Evolutionary conservation across 2,329 filamentous ascomycete species (phyloP).

Genomic region (Microdochium nivale): DNA sequence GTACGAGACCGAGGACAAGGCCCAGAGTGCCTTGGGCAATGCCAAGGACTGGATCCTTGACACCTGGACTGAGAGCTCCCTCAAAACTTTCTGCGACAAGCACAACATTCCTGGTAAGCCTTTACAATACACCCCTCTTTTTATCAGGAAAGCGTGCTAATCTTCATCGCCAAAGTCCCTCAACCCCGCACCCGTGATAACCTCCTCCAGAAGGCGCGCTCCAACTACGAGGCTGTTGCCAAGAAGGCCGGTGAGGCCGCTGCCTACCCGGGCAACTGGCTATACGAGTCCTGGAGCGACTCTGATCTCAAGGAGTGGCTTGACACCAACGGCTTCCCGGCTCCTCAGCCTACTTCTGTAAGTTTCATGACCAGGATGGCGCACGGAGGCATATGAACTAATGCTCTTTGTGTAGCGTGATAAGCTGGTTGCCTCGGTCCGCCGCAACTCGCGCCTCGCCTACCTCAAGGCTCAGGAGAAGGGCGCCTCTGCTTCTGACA

Average conservation of each 20-base stretch:
- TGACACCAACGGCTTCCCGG: constrained; percentile 77
- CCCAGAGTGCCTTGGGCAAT: constrained; percentile 60
- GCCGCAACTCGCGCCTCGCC: constrained; percentile 80
- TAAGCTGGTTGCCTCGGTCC: constrained; percentile 79
- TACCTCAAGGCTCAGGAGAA: constrained; percentile 59
- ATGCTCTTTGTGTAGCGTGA: constrained; percentile 50
- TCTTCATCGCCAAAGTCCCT: constrained; percentile 44
- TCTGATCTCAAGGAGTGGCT: constrained; percentile 93
- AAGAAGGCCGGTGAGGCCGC: constrained; percentile 67
- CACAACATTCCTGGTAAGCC: constrained; percentile 63
- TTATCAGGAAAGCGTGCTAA: constrained; percentile 1
- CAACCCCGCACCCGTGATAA: constrained; percentile 81
- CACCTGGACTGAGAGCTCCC: constrained; percentile 86
- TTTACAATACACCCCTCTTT: not conserved
- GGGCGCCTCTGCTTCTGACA: constrained; percentile 51
- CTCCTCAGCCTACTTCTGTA: constrained; percentile 67
- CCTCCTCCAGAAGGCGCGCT: constrained; percentile 66
- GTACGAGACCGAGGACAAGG: constrained; percentile 72
- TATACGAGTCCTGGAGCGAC: constrained; percentile 85
- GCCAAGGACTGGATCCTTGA: constrained; percentile 92
- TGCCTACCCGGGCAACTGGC: constrained; percentile 90
- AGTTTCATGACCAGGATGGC: constrained; percentile 5
- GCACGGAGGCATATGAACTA: constrained; percentile 1
- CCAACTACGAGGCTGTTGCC: constrained; percentile 72
- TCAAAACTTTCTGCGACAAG: constrained; percentile 88